Percentiles rank a stretch among this genome's conserved stretches.
Evolutionary conservation across 2,329 filamentous ascomycete species (phyloP).

Genomic region (Sphaerulina populicola): DNA sequence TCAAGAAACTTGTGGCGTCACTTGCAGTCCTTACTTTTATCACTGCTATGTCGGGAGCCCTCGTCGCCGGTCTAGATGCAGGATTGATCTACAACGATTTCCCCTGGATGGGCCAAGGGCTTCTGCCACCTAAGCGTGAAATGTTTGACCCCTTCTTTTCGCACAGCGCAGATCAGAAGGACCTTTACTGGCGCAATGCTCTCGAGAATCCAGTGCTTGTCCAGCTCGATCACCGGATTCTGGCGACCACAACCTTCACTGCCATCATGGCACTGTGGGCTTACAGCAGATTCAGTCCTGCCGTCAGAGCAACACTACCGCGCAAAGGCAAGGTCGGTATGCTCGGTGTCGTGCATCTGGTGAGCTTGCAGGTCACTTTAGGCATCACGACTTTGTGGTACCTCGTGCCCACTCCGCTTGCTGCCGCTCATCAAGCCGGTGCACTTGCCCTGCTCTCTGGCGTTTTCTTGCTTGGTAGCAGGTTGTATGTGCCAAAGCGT

Average conservation of each 20-base stretch:
- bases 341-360: conserved; percentile 73
- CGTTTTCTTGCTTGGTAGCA: conserved; percentile 67
- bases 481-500: conserved; percentile 61
- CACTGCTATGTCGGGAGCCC: conserved; percentile 85
- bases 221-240: conserved; percentile 87
- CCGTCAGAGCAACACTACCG: conserved; percentile 53
- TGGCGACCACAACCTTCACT: conserved; percentile 82
- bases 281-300: conserved; percentile 63
- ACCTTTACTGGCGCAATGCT: conserved; percentile 95
- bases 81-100: conserved; percentile 99
- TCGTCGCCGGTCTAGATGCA: conserved; percentile 91
- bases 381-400: conserved; percentile 90
- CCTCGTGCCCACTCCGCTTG: conserved; percentile 80
- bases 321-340: conserved; percentile 61
- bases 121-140: conserved; percentile 72
- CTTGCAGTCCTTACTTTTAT: conserved; percentile 71
- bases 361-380: conserved; percentile 69
- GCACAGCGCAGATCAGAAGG: conserved; percentile 65
- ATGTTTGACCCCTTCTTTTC: conserved; percentile 81
- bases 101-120: conserved; percentile 80
- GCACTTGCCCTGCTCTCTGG: conserved; percentile 77
- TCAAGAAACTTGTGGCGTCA: conserved; percentile 63
- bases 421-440: conserved; percentile 87
- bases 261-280: conserved; percentile 69
- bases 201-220: conserved; percentile 94